Base-by-base conservation (phyloP, 2,329 filamentous ascomycete species). In the Diaporthe aspalathi region DNA sequence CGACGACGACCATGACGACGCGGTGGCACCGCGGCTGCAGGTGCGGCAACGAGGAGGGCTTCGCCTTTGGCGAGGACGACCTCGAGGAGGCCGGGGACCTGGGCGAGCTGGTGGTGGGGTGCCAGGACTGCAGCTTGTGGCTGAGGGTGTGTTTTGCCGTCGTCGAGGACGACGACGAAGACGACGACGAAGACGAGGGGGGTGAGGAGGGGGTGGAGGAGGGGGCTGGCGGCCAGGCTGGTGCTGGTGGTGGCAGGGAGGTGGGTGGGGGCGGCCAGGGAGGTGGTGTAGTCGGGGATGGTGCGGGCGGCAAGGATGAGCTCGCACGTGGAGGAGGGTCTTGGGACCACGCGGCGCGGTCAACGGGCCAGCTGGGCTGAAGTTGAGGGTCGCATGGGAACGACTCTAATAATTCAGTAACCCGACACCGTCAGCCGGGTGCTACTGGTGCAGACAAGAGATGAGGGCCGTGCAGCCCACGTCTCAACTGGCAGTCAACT, bases 51-150 rank as follows among this genome's bases (percentile, higher is more conserved):
- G 82, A 84, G 40, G 83, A 85, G 49, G 90, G 90, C 1, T 92
- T 89, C 77, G 78, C 86, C 35, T 86, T 92, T 73, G 81, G 79
- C 20, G 90, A 92, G 79, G 80, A 79, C 11, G 89, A 92, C 77
- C 81, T 92, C 62, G 87, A 90, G 74, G 88, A 87, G 76, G 87
- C 85, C 49, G 85, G 83, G 56, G 87, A 88, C 65, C 83, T 87
- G 73, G 87, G 90, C 11, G 88, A 90, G 77, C 79, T 92, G 57
- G 84, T 91, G 78, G 89, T 92, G 50, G 90, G 88, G 14, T 92
- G 90, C 76, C 83, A 84, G 70, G 90, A 91, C 75, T 92, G 90
- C 74, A 92, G 90, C 77, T 81, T 92, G 56, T 92, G 89, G 89
- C 78, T 92, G 66, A 86, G 86, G 70, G 89, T 92, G 47, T 84